These are phyloP conservation scores for Yamadazyma triangularis DNA, from an alignment of 1,139 yeast genomes.

Conservation along the genomic window DNA sequence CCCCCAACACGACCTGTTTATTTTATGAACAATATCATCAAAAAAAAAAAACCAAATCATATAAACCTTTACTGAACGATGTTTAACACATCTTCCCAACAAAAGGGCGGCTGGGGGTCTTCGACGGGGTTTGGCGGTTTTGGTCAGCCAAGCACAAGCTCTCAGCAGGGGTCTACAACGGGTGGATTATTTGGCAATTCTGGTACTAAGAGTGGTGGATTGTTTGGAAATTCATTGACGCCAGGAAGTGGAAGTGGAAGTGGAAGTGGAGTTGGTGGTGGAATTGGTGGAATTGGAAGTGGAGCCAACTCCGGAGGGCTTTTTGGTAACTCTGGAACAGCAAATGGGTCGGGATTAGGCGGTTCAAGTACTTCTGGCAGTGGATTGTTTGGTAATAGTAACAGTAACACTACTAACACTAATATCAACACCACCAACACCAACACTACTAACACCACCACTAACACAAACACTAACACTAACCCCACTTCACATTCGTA, in stretches of 20 bases:
- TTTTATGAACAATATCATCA: background rate
- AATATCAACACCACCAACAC: no score
- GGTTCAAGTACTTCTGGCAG: constrained; percentile 10
- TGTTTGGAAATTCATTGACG: constrained; percentile 13
- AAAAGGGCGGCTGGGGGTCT: background rate
- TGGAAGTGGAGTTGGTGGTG: constrained; percentile 15
- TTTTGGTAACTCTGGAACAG: constrained; percentile 13
- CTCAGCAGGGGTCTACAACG: constrained; percentile 4
- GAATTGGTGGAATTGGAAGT: constrained; percentile 3
- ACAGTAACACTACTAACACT: background rate
- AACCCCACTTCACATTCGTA: background rate
- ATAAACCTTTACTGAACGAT: background rate
- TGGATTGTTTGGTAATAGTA: constrained; percentile 7
- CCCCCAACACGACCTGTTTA: background rate
- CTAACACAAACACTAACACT: constrained; percentile 1
- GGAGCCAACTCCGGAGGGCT: constrained; percentile 9
- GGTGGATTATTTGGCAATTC: constrained; percentile 18
- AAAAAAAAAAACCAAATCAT: background rate
- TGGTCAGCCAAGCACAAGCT: no score
- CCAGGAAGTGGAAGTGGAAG: constrained; percentile 1
- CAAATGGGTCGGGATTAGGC: constrained; percentile 10
- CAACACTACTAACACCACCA: background rate
- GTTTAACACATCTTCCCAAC: background rate
- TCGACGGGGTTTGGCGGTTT: background rate
- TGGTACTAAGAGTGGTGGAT: constrained; percentile 9